Conservation (phyloP, 768 basidiomycete genomes). For the Leucocoprinus birnbaumii region DNA sequence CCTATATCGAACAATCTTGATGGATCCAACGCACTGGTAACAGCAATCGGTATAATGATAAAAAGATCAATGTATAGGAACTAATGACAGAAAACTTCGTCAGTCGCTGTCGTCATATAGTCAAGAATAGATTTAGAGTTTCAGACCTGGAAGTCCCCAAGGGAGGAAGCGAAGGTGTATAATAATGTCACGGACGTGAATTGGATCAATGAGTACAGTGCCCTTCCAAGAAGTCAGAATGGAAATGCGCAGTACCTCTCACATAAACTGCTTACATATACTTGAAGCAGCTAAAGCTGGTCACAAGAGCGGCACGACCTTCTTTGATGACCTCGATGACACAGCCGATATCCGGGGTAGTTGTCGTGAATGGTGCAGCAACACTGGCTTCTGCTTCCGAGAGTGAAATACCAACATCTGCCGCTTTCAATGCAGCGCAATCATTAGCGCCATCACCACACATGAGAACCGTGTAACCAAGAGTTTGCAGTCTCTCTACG, state of each 20-base stretch:
- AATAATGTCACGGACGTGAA: constrained; percentile 96
- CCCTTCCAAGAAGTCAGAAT: constrained; percentile 51
- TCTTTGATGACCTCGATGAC: constrained; percentile 97
- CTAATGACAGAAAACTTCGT: constrained; percentile 31
- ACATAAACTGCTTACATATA: constrained; percentile 76
- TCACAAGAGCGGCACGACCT: constrained; percentile 92
- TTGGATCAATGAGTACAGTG: constrained; percentile 96
- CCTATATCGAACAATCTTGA: constrained; percentile 1
- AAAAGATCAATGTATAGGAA: constrained; percentile 98
- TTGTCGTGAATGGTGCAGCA: constrained; percentile 95
- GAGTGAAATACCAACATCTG: constrained; percentile 94
- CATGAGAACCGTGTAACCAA: constrained; percentile 97
- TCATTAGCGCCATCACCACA: constrained; percentile 99
- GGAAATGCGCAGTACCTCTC: constrained; percentile 10
- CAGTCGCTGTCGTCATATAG: constrained; percentile 9
- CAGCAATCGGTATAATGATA: constrained; percentile 95
- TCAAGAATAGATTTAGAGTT: not conserved
- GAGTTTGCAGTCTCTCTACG: constrained; percentile 86
- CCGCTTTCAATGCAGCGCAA: constrained; percentile 96
- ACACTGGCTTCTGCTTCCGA: constrained; percentile 99
- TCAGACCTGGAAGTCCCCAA: constrained; percentile 95
- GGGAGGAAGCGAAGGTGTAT: constrained; percentile 93
- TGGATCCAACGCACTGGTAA: constrained; percentile 70
- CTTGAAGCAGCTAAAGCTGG: constrained; percentile 99
- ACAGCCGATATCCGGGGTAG: constrained; percentile 91